Base-by-base conservation (phyloP, 352 stramenopile genomes). In the Pythium aristosporum region DNA sequence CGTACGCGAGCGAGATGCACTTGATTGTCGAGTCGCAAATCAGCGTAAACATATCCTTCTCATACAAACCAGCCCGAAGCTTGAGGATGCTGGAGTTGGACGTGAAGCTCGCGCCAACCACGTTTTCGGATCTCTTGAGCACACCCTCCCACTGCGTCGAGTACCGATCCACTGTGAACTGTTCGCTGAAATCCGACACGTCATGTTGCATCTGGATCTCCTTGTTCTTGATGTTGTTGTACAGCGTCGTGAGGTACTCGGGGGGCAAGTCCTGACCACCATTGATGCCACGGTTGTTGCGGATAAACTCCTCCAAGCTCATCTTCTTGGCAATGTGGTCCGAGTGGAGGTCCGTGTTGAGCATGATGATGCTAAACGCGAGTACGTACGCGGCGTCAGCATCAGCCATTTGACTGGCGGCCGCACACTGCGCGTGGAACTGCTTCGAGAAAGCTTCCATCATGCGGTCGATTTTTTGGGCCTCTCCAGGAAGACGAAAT, bases 341-440 rank as follows among this genome's bases (percentile, higher is more conserved):
- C 59, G 80, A 98, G 74, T 99, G 97, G 62, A 99, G 69, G 65
- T 99, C 97, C n/a, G 96, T 99, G 75, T 99, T 99, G 23, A 99
- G 80, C 96, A 99, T 99, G 54, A 99, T 99, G 64, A 99, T 98
- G 46, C 96, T 97, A 81, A 99, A 99, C 11, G 96, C 91, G 32
- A 99, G 74, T 23, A 99, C 86, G 61, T 98, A 99, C 3, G 95
- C 96, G 28, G 96, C 91, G 69, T 99, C 96, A 11, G 85, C 94
- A 30, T 92, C 78, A 20, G 88, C 71, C 25, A 94, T 63, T n/a
- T 82, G 75, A 3, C 77, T 68, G 2, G 71, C 77, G 49, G 86
- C 70, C 21, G 72, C 77, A 66, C 81, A 80, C 71, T 97, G 80
- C 9, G 81, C 49, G 61, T 97, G 97, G 28, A 97, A 93, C 66